phyloP scores from a whole-genome alignment of 208 protist species.

The Zelonia costaricensis region DNA sequence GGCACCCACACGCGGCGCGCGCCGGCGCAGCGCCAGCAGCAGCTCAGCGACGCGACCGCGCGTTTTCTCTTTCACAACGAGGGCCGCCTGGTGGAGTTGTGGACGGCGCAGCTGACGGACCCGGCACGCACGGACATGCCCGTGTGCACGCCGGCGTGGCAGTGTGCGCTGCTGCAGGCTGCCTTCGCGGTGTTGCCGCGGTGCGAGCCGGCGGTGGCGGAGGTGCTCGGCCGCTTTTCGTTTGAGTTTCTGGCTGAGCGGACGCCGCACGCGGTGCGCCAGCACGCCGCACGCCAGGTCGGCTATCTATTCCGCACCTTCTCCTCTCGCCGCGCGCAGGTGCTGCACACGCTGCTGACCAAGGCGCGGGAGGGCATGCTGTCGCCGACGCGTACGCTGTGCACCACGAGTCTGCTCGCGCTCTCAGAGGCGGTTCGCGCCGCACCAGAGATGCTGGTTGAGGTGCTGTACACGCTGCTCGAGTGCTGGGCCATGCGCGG shows the following conservation, averaged over 20 bases:
- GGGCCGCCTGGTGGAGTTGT: constrained; percentile 25
- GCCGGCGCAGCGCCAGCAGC: not conserved
- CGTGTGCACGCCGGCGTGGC: constrained; percentile 21
- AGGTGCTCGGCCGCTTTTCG: constrained; percentile 61
- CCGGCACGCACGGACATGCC: constrained; percentile 24
- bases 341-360: constrained; percentile 62
- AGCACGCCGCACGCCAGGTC: constrained; percentile 59
- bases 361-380: constrained; percentile 56
- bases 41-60: constrained; percentile 18
- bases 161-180: constrained; percentile 28
- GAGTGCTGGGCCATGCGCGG: constrained; percentile 75
- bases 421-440: constrained; percentile 57
- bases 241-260: constrained; percentile 58
- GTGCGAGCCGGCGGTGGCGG: constrained; percentile 44
- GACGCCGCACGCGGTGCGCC: constrained; percentile 49
- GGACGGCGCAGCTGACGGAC: constrained; percentile 32
- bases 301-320: constrained; percentile 56
- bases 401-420: constrained; percentile 67
- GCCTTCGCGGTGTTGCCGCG: constrained; percentile 35
- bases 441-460: constrained; percentile 46
- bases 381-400: constrained; percentile 41
- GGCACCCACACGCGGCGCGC: not conserved
- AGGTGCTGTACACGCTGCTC: constrained; percentile 67
- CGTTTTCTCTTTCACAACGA: constrained; percentile 25
- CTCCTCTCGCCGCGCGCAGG: constrained; percentile 25